Evolutionary conservation across 257 asterid genomes (phyloP), one percentile per base, ranked within the genome.

Genomic region (Verbascum thapsus): DNA sequence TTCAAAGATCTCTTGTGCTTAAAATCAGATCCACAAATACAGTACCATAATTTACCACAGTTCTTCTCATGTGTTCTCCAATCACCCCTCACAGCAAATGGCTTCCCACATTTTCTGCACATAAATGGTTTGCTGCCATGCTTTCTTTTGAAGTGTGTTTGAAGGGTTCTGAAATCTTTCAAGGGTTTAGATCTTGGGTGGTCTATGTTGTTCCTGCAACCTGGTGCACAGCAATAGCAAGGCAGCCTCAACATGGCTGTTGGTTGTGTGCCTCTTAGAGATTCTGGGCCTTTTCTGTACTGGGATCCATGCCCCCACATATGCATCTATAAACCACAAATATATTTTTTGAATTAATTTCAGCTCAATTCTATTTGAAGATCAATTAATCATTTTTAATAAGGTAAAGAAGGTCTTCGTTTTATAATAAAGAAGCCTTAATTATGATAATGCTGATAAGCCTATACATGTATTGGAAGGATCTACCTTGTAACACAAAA

Each of bases 251-350:
- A 63, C 72, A 64, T 71, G 3, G 76, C 76, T 5, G 76, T 71
- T 42, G 76, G 76, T 34, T 71, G 76, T 18, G 76, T 71, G 43
- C 76, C 76, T 9, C 76, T 11, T 5, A 64, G 58, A 0, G 76
- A 71, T 52, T 64, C 72, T 0, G 76, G 72, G 1, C 76, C 76
- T 40, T 51, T 58, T 10, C 72, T 34, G 68, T 71, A 71, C 11
- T 64, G 72, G 8, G 76, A 71, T 64, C 76, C 76, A 30, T 71
- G 76, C 17, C 76, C 76, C 76, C 76, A 71, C 76, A 71, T 64
- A 17, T 71, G 76, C 76, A 71, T 71, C 76, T 71, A 54, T 2
- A 26, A 5, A 26, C n/a, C n/a, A n/a, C n/a, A n/a, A n/a, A 26
- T 26, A 26, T 26, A 26, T 26, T 26, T 1, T 26, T 26, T 26